Percentiles rank a stretch among this genome's conserved stretches.
Evolutionary conservation across 768 basidiomycete genomes (phyloP).

Genomic region (Glaciozyma antarctica): DNA sequence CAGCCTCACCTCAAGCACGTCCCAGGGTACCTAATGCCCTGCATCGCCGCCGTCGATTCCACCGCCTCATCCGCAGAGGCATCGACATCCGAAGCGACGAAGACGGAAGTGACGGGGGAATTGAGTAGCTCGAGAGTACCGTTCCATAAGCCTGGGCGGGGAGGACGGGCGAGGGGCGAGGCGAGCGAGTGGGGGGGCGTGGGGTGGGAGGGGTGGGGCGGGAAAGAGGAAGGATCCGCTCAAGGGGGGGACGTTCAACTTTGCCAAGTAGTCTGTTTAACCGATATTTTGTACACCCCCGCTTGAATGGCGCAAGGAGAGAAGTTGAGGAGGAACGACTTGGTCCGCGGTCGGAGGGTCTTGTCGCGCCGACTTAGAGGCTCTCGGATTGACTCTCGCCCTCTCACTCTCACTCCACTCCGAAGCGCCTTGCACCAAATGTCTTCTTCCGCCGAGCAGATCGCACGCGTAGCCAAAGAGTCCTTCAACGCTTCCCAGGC

Average conservation of each 20-base stretch:
- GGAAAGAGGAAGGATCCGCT: conserved; percentile 28
- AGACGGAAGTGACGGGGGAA: neutral
- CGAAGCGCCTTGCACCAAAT: too few relatives aligned
- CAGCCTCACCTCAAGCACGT: conserved; percentile 95
- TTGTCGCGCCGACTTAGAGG: too few relatives aligned
- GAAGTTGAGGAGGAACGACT: neutral
- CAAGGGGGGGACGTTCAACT: conserved; percentile 27
- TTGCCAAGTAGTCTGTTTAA: conserved; percentile 1
- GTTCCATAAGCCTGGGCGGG: conserved; percentile 24
- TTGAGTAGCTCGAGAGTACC: conserved; percentile 5
- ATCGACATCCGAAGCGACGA: neutral
- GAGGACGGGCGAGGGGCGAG: neutral
- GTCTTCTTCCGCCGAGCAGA: too few relatives aligned
- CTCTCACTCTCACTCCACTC: too few relatives aligned
- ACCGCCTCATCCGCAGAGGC: conserved; percentile 25
- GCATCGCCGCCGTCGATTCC: conserved; percentile 52
- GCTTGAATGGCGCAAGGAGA: neutral
- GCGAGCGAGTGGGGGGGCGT: neutral
- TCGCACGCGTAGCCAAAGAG: conserved; percentile 37
- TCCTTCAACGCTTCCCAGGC: conserved; percentile 86
- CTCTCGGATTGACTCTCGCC: too few relatives aligned
- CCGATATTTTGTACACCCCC: neutral
- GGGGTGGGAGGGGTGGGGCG: neutral
- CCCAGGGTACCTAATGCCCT: conserved; percentile 82
- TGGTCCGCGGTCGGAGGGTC: neutral